Evolutionary conservation across 805 yeast species (phyloP).

Genomic region (Nakazawaea populi): DNA sequence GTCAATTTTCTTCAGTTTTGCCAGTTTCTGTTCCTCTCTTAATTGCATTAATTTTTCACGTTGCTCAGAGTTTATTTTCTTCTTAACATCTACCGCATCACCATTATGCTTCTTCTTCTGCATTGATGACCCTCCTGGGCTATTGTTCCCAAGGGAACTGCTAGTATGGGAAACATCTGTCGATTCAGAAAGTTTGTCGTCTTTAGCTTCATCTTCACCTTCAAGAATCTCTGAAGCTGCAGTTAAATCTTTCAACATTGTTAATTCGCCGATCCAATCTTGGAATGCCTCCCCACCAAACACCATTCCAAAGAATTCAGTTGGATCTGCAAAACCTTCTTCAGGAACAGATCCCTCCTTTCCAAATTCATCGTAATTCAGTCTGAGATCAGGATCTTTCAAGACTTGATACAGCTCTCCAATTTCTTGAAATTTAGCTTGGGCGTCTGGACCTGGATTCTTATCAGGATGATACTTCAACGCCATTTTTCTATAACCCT

Average conservation of each 20-base stretch:
- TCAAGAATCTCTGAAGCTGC: constrained; percentile 44
- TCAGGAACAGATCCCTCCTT: constrained; percentile 64
- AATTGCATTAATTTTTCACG: constrained; percentile 17
- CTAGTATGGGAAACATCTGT: constrained; percentile 4
- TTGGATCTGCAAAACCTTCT: constrained; percentile 73
- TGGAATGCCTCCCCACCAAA: constrained; percentile 90
- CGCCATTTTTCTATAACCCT: constrained; percentile 75
- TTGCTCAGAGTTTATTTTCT: constrained; percentile 8
- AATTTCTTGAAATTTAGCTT: constrained; percentile 57
- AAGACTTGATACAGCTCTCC: constrained; percentile 75
- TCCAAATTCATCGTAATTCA: constrained; percentile 70
- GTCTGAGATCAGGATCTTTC: constrained; percentile 56
- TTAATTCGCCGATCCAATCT: constrained; percentile 83
- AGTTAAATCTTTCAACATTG: constrained; percentile 70
- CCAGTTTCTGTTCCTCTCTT: constrained; percentile 22
- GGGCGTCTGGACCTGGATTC: constrained; percentile 70
- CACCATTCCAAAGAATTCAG: constrained; percentile 62
- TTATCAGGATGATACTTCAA: constrained; percentile 77
- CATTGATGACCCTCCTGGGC: background rate
- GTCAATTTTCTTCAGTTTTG: constrained; percentile 42
- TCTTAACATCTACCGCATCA: constrained; percentile 3
- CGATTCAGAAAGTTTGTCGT: constrained; percentile 3
- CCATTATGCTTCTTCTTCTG: background rate
- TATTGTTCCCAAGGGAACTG: background rate
- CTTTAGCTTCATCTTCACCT: constrained; percentile 36